Conservation (phyloP, 2,329 filamentous ascomycete genomes). For the Exophiala xenobiotica region DNA sequence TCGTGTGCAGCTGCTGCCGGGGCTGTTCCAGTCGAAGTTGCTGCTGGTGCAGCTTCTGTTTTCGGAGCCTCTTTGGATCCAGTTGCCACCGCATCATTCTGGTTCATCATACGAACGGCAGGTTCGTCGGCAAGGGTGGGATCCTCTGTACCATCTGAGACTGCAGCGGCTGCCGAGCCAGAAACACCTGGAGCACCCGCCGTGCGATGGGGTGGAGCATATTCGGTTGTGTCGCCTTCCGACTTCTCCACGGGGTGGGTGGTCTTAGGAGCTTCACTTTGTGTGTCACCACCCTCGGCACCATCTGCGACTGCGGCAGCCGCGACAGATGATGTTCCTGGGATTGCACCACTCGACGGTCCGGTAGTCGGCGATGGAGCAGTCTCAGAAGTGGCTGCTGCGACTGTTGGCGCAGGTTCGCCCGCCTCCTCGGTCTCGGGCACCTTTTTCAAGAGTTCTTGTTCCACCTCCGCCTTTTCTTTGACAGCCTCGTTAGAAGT, state of each 20-base stretch:
- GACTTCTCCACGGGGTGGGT: conserved; percentile 20
- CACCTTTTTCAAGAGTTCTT: conserved; percentile 63
- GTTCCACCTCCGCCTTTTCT: conserved; percentile 73
- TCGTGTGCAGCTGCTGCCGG: conserved; percentile 9
- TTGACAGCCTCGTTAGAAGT: conserved; percentile 66
- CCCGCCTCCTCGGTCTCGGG: conserved; percentile 38
- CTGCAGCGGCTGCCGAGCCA: conserved; percentile 18
- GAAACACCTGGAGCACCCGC: conserved; percentile 19
- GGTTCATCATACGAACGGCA: conserved; percentile 27
- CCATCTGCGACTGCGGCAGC: conserved; percentile 25
- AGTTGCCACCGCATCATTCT: conserved; percentile 24
- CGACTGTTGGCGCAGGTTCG: conserved; percentile 42
- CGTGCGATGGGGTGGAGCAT: conserved; percentile 21
- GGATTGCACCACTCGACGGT: not conserved
- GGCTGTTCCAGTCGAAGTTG: not conserved
- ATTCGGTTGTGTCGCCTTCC: conserved; percentile 27
- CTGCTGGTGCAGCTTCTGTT: not conserved
- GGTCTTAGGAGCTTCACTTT: conserved; percentile 6
- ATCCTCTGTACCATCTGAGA: conserved; percentile 29
- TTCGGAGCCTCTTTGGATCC: conserved; percentile 15
- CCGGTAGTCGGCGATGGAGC: conserved; percentile 34
- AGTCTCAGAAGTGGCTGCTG: conserved; percentile 39
- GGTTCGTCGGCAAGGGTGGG: conserved; percentile 28
- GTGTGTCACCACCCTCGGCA: conserved; percentile 12
- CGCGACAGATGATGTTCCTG: conserved; percentile 18